Conservation (phyloP, 108 stramenopile species). For the Cyclotella choctawhatcheeana region DNA sequence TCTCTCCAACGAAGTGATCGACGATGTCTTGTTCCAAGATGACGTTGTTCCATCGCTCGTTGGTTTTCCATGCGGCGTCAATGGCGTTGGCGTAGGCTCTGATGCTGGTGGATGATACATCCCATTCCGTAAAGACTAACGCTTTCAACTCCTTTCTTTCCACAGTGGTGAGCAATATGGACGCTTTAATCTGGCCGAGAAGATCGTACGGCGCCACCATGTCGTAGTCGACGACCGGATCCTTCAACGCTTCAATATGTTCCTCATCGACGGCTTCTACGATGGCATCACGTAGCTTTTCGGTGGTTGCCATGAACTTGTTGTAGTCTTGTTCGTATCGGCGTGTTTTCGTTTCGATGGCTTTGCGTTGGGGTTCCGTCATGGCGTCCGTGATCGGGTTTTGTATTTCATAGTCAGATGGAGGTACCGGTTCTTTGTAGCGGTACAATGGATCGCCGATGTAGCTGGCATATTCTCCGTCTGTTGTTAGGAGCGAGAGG, state of each 20-base stretch:
- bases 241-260: not conserved
- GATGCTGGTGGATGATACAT: not conserved
- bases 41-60: not conserved
- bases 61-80: not conserved
- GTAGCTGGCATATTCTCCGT: not conserved
- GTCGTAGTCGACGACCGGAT: not conserved
- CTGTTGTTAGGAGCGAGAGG: not conserved
- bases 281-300: not conserved
- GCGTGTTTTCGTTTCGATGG: not conserved
- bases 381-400: not conserved
- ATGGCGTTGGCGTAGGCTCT: not conserved
- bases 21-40: not conserved
- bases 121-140: not conserved
- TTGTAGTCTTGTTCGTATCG: not conserved
- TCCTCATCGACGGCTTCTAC: not conserved
- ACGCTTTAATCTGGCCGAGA: not conserved
- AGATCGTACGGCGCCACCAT: not conserved
- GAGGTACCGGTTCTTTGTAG: not conserved
- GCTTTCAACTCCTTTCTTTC: not conserved
- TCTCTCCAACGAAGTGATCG: not conserved
- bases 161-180: not conserved
- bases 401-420: not conserved
- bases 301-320: not conserved
- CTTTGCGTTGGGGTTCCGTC: not conserved
- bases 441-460: not conserved